These are phyloP conservation scores for Osmanthus fragrans DNA, from an alignment of 257 asterid genomes.

Conservation along the genomic window DNA sequence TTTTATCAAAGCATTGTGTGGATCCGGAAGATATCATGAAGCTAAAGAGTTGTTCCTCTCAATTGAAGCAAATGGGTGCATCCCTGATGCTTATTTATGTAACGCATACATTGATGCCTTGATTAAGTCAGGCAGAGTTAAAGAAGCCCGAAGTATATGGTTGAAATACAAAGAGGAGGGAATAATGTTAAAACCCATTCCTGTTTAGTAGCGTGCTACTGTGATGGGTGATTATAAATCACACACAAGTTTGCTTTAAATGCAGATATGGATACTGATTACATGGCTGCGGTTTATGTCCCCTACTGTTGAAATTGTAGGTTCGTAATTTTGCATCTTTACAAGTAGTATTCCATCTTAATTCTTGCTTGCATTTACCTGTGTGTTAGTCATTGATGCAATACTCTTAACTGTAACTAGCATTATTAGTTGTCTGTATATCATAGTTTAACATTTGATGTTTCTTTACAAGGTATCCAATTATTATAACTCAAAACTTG, in stretches of 20 bases:
- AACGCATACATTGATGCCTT: constrained; percentile 47
- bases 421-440: not conserved
- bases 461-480: not conserved
- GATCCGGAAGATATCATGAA: constrained; percentile 58
- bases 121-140: constrained; percentile 49
- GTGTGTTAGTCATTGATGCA: not conserved
- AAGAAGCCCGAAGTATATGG: constrained; percentile 62
- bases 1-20: constrained; percentile 68
- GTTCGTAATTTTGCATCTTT: not conserved
- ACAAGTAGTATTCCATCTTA: not conserved
- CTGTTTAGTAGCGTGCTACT: constrained; percentile 24
- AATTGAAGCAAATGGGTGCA: constrained; percentile 76
- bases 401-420: not conserved
- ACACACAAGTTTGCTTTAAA: constrained; percentile 8
- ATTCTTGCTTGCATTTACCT: not conserved
- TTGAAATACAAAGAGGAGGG: constrained; percentile 51
- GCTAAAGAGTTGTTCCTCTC: constrained; percentile 60
- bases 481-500: not conserved
- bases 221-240: constrained; percentile 23
- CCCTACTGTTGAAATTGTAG: not conserved
- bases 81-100: constrained; percentile 64
- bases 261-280: constrained; percentile 13
- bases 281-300: not conserved
- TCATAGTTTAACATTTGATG: not conserved
- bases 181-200: constrained; percentile 39